These are phyloP conservation scores for Colletotrichum horii DNA, from an alignment of 2,329 filamentous ascomycete species.

Conservation along the genomic window DNA sequence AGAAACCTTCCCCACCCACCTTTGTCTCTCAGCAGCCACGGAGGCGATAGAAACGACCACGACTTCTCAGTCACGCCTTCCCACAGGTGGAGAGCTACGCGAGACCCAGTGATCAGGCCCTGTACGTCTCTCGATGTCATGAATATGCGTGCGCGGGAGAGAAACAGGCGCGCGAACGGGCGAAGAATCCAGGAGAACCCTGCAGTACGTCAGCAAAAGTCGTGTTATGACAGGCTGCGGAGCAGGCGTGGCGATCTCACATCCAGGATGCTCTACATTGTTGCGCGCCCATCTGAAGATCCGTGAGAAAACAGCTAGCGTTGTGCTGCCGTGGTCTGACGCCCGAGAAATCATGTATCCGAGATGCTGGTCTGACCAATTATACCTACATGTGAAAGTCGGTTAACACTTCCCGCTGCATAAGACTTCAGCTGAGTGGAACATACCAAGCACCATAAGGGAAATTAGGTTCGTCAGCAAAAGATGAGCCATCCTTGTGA, in stretches of 20 bases:
- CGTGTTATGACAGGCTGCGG: too few relatives aligned
- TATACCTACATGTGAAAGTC: neutral
- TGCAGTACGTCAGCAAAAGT: neutral
- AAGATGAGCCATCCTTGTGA: neutral
- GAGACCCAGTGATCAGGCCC: neutral
- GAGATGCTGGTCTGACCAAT: neutral
- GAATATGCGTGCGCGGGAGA: neutral
- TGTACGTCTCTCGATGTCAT: neutral
- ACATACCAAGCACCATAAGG: neutral
- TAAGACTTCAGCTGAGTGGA: accelerated
- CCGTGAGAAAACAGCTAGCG: neutral
- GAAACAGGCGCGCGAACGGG: neutral
- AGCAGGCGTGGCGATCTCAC: neutral
- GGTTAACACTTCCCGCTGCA: neutral
- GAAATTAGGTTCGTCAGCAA: neutral
- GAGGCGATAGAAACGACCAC: neutral
- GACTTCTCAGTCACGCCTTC: neutral
- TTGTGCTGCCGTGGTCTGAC: neutral
- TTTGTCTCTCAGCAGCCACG: neutral
- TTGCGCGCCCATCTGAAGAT: neutral
- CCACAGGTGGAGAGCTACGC: neutral
- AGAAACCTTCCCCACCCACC: neutral
- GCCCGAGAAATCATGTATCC: neutral
- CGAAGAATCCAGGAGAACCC: neutral
- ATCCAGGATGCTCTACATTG: neutral